Percentiles rank a stretch among this genome's conserved stretches.
These are phyloP conservation scores for Salix brachista DNA, from an alignment of 345 rosid genomes.

Conservation along the genomic window DNA sequence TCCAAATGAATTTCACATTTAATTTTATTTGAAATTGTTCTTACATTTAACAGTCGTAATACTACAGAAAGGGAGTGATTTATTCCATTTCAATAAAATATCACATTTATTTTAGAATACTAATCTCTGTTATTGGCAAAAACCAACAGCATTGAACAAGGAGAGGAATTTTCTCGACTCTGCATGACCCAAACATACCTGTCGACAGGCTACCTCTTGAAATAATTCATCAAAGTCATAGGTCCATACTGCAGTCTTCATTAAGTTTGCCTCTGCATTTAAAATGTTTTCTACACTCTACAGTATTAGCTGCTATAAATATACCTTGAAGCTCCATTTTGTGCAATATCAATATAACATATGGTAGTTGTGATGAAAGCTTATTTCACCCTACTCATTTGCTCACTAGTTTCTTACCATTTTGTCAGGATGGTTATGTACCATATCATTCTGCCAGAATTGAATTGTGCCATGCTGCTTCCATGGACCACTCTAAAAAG, in stretches of 20 bases:
- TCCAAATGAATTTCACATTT: not conserved
- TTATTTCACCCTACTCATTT: not conserved
- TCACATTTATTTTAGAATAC: not conserved
- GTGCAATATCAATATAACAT: not conserved
- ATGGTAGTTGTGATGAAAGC: not conserved
- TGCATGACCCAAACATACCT: not conserved
- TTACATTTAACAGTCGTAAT: not conserved
- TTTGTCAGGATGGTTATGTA: slow-evolving; percentile 87
- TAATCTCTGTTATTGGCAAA: not conserved
- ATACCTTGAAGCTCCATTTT: not conserved
- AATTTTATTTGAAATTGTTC: not conserved
- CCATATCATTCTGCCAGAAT: slow-evolving; percentile 97
- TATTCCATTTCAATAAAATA: not conserved
- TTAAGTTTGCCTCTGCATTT: not conserved
- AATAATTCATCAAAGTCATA: not conserved
- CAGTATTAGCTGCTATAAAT: not conserved
- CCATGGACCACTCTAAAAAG: slow-evolving; percentile 72
- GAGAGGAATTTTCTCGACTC: not conserved
- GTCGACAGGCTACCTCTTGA: not conserved
- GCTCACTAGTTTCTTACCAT: slow-evolving; percentile 1
- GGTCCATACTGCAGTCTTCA: not conserved
- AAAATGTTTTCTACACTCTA: not conserved
- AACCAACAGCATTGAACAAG: not conserved
- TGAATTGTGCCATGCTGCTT: slow-evolving; percentile 76
- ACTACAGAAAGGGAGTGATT: not conserved